phyloP scores from a whole-genome alignment of 2,329 filamentous ascomycete genomes.

The Penicillium rolfsii region DNA sequence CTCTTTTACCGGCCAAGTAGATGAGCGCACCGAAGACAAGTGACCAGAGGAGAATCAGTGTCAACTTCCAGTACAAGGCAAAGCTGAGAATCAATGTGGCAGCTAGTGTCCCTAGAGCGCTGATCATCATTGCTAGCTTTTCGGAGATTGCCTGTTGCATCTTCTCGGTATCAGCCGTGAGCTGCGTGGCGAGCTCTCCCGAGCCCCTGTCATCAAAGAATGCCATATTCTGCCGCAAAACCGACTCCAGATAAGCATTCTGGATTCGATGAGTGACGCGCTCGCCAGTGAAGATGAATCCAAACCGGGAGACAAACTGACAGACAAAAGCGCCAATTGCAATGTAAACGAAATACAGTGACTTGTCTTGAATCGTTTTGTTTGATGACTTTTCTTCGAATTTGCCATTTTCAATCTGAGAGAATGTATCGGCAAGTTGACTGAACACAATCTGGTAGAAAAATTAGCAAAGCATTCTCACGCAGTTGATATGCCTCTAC shows the following conservation, averaged over 20 bases:
- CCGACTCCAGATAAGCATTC: conserved; percentile 79
- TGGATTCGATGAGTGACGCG: conserved; percentile 78
- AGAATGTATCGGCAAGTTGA: not conserved
- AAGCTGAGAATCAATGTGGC: conserved; percentile 90
- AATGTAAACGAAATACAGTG: conserved; percentile 63
- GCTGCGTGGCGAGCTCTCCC: conserved; percentile 90
- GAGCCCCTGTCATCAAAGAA: conserved; percentile 92
- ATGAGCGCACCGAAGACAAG: conserved; percentile 65
- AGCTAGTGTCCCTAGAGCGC: conserved; percentile 78
- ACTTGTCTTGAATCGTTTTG: not conserved
- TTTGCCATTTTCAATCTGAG: not conserved
- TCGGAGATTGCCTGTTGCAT: conserved; percentile 93
- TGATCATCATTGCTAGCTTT: conserved; percentile 77
- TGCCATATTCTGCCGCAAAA: conserved; percentile 84
- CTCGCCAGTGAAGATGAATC: conserved; percentile 86
- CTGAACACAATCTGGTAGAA: not conserved
- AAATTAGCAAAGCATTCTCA: not conserved
- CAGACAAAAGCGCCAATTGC: conserved; percentile 78
- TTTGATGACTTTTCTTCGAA: not conserved
- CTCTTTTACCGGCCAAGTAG: not conserved
- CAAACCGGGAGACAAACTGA: conserved; percentile 78
- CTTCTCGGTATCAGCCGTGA: conserved; percentile 89
- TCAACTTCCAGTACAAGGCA: conserved; percentile 59
- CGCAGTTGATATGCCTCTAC: not conserved
- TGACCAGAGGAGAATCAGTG: conserved; percentile 82